Percentiles rank a stretch among this genome's conserved stretches.
These are phyloP conservation scores for Deuterostichococcus epilithicus DNA, from an alignment of 139 green algal species.

Conservation along the genomic window DNA sequence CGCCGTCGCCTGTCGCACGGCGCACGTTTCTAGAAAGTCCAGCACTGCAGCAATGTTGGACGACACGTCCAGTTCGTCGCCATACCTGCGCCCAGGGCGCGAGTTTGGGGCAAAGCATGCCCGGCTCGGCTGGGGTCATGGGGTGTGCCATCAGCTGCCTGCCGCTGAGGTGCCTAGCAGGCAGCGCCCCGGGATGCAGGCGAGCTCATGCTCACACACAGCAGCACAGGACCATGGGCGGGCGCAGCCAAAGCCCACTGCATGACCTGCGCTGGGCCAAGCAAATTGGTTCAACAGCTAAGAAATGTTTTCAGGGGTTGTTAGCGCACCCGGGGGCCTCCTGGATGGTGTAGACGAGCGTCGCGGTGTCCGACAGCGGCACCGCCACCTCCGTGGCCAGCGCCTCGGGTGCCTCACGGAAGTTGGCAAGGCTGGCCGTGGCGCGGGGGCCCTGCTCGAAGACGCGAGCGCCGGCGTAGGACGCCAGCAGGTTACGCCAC, in stretches of 20 bases:
- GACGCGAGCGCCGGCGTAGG: not conserved
- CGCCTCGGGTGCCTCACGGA: not conserved
- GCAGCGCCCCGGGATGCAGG: no score
- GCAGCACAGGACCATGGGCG: no score
- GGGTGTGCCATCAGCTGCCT: no score
- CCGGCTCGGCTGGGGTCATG: no score
- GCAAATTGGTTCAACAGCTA: no score
- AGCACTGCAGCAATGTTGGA: not conserved
- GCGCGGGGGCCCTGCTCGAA: not conserved
- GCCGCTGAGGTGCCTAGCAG: no score
- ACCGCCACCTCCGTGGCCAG: not conserved
- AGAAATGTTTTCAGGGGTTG: no score
- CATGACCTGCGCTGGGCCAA: no score
- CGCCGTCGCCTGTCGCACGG: not conserved
- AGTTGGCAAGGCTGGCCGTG: not conserved
- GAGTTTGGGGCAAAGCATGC: no score
- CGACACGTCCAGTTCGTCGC: not conserved
- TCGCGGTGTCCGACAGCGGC: not conserved
- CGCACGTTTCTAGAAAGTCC: not conserved
- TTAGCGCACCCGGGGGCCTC: not conserved
- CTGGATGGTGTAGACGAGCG: not conserved
- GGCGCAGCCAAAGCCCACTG: no score
- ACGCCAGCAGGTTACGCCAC: not conserved
- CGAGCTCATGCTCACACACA: no score
- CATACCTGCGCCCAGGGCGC: not conserved